Conservation (phyloP, 257 asterid genomes). For the Mitragyna speciosa region DNA sequence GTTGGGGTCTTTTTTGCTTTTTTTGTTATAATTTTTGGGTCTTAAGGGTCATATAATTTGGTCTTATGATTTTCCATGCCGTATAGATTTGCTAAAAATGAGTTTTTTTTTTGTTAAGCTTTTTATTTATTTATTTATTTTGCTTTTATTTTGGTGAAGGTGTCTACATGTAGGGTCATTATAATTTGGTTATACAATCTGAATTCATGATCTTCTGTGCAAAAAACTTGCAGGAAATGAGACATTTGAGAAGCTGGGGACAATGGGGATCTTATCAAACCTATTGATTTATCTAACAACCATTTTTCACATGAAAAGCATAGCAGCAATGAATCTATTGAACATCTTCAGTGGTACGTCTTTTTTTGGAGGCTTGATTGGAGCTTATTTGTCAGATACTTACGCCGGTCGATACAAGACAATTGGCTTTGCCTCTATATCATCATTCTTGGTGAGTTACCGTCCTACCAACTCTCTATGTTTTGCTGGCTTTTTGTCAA, state of each 20-base stretch:
- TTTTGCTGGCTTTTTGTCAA: not conserved
- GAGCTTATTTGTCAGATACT: slow-evolving; percentile 38
- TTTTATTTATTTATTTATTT: not conserved
- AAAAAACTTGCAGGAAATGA: slow-evolving; percentile 31
- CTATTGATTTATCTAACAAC: slow-evolving; percentile 35
- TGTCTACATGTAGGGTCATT: not conserved
- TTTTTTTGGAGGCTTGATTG: slow-evolving; percentile 32
- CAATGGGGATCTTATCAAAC: slow-evolving; percentile 34
- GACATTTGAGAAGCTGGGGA: slow-evolving; percentile 40
- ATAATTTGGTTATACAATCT: too few relatives aligned
- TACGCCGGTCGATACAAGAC: slow-evolving; percentile 38
- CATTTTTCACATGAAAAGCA: slow-evolving; percentile 31
- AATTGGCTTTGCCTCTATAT: slow-evolving; percentile 28
- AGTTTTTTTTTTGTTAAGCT: too few relatives aligned
- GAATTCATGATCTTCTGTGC: not conserved
- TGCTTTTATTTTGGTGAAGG: too few relatives aligned
- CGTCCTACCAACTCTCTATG: not conserved
- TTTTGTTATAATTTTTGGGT: too few relatives aligned
- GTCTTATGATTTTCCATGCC: too few relatives aligned
- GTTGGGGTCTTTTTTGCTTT: too few relatives aligned
- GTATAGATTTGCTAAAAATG: too few relatives aligned
- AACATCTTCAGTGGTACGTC: slow-evolving; percentile 38
- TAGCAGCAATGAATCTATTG: slow-evolving; percentile 29
- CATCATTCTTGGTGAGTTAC: slow-evolving; percentile 29
- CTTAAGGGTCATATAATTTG: too few relatives aligned